Base-by-base conservation (phyloP, 2,329 filamentous ascomycete genomes). In the Lachnellula subtilissima region DNA sequence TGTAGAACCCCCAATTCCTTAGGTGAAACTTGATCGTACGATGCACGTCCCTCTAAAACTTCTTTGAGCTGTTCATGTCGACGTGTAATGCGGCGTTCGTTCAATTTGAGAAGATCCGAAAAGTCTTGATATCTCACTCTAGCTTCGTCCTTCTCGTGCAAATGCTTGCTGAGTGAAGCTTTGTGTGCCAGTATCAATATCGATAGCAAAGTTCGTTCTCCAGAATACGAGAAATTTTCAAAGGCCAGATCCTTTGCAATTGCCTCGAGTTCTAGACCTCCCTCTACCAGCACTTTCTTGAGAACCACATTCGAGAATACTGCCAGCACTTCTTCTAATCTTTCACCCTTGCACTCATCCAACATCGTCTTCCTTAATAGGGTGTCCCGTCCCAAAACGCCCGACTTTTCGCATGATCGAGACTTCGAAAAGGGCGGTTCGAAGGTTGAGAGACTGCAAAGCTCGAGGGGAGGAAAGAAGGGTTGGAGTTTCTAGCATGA, bases 311-410 rank as follows among this genome's bases (percentile, higher is more conserved):
- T 89, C 1, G 93, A 97, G 66, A 99, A 95, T 0, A 84, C 78
- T 3, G 90, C 84, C 28, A 97, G 78, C 1, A 96, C 75, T 68
- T 99, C 94, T 69, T 92, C 91, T 53, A 97, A 83, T 61, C 90
- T 86, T 53, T 96, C 91, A 5, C 93, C 93, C 63, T 88, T 92
- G 74, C 94, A 99, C 65, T 99, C 93, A 69, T 99, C 94, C 51
- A 99, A 77, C 89, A 97, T 96, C 0, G 91, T 96, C 75, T 96
- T 97, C 51, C 94, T 84, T 35, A 97, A 74, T 0, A 95, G 82
- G 0, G 83, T 82, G 67, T 96, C 91, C 50, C 89, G 81, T 3
- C 91, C 89, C 8, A 97, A 77, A 0, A 87, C 77, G 32, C 91
- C 92, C 74, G 84, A 89, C 75, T 95, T 96, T 97, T 97, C 57